Conservation (phyloP, 192 early-diverging fungal genomes). For the Geranomyces michiganensis region DNA sequence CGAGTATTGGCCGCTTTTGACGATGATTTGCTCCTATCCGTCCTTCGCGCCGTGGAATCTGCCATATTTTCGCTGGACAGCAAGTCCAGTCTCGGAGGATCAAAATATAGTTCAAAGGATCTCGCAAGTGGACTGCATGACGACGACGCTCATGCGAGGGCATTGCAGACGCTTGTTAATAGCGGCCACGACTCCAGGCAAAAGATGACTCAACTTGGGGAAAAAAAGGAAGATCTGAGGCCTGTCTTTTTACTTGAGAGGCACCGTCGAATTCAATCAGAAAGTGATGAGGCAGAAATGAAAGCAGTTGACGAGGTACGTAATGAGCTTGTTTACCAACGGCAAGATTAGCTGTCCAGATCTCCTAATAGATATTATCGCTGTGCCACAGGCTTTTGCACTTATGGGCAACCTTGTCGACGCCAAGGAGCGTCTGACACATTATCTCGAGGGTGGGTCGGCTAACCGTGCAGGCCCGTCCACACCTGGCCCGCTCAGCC, state of each 20-base stretch:
- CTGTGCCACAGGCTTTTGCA: background rate
- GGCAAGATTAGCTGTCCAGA: background rate
- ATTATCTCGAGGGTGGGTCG: conserved; percentile 1
- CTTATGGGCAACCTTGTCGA: background rate
- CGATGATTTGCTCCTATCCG: conserved; percentile 10
- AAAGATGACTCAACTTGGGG: conserved; percentile 8
- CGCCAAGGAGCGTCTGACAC: background rate
- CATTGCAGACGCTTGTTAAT: conserved; percentile 6
- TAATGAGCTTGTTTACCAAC: background rate
- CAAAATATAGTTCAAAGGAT: background rate
- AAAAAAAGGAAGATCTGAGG: conserved; percentile 8
- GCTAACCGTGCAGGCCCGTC: background rate
- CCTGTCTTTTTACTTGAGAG: conserved; percentile 4
- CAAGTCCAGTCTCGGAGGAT: background rate
- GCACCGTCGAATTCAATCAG: background rate
- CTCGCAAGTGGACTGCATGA: background rate
- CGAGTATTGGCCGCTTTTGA: conserved; percentile 21
- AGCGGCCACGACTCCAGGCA: conserved; percentile 15
- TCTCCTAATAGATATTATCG: background rate
- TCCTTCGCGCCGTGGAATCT: conserved; percentile 18
- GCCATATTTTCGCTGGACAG: conserved; percentile 19
- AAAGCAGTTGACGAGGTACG: background rate
- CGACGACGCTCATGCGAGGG: background rate
- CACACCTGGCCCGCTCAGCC: background rate
- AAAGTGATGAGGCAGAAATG: background rate